Evolutionary conservation across 805 yeast genomes (phyloP).

Genomic region (Debaryomyces hansenii): DNA sequence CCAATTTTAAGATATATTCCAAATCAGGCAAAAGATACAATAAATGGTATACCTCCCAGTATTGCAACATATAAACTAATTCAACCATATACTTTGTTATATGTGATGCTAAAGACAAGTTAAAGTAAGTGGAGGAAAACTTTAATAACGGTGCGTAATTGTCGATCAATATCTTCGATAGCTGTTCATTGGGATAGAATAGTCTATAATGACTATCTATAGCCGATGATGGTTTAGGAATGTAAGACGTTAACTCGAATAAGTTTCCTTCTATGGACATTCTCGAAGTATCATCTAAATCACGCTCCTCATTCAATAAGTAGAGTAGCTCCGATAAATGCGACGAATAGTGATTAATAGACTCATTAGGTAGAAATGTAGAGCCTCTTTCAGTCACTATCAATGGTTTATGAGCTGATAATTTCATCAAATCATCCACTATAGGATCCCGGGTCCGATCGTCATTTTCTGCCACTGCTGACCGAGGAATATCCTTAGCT

Average conservation of each 20-base stretch:
- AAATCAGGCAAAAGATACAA: slow-evolving; percentile 31
- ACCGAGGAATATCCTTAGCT: slow-evolving; percentile 14
- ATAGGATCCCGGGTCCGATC: slow-evolving; percentile 28
- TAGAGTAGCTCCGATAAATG: slow-evolving; percentile 29
- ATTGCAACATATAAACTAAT: slow-evolving; percentile 36
- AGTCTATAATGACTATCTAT: slow-evolving; percentile 3
- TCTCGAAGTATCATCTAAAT: slow-evolving; percentile 28
- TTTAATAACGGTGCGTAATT: slow-evolving; percentile 30
- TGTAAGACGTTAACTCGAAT: slow-evolving; percentile 22
- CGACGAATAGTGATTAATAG: slow-evolving; percentile 31
- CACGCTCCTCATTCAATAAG: slow-evolving; percentile 25
- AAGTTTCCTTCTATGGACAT: slow-evolving; percentile 28
- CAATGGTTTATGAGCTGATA: slow-evolving; percentile 23
- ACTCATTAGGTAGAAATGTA: slow-evolving; percentile 7
- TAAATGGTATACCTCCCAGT: slow-evolving; percentile 47
- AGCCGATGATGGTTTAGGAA: slow-evolving; percentile 20
- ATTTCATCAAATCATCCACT: slow-evolving; percentile 28
- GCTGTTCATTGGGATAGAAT: slow-evolving; percentile 34
- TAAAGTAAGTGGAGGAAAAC: slow-evolving; percentile 35
- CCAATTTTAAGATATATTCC: slow-evolving; percentile 31
- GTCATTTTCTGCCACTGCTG: slow-evolving; percentile 4
- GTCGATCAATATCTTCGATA: slow-evolving; percentile 39
- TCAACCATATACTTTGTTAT: slow-evolving; percentile 41
- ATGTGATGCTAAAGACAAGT: slow-evolving; percentile 37
- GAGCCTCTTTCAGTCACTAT: slow-evolving; percentile 4